Percentiles rank a stretch among this genome's conserved stretches.
phyloP scores from a whole-genome alignment of 2,329 filamentous ascomycete species.

The Mariannaea elegans region DNA sequence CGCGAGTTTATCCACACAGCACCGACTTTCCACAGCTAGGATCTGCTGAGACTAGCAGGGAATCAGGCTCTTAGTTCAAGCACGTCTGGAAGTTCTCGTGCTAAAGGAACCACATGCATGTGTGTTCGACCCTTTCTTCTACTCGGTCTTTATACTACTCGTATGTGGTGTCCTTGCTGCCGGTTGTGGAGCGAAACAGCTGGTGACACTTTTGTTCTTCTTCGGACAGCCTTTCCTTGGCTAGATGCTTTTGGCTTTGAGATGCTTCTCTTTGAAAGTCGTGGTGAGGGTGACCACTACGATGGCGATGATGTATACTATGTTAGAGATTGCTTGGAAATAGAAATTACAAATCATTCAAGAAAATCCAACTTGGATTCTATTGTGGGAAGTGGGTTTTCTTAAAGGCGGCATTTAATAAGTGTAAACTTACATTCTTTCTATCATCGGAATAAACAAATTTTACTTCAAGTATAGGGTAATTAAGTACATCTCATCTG shows the following conservation, averaged over 20 bases:
- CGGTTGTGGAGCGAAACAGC: background rate
- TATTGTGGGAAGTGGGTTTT: too few species aligned
- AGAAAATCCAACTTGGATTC: too few species aligned
- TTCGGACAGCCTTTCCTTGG: background rate
- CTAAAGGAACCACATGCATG: constrained; percentile 24
- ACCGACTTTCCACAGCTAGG: constrained; percentile 52
- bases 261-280: background rate
- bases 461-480: too few species aligned
- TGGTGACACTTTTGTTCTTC: background rate
- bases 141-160: background rate
- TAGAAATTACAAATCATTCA: too few species aligned
- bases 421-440: too few species aligned
- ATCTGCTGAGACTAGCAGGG: constrained; percentile 48
- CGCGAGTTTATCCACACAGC: too few species aligned
- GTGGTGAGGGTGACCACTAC: too few species aligned
- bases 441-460: too few species aligned
- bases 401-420: too few species aligned
- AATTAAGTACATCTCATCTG: too few species aligned
- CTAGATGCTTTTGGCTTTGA: background rate
- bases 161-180: background rate
- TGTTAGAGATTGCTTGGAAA: too few species aligned
- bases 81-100: constrained; percentile 44
- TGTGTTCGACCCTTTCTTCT: constrained; percentile 14
- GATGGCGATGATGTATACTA: too few species aligned
- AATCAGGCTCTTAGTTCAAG: constrained; percentile 37